These are phyloP conservation scores for Pseudocercospora vitis DNA, from an alignment of 2,329 filamentous ascomycete species.

Conservation along the genomic window DNA sequence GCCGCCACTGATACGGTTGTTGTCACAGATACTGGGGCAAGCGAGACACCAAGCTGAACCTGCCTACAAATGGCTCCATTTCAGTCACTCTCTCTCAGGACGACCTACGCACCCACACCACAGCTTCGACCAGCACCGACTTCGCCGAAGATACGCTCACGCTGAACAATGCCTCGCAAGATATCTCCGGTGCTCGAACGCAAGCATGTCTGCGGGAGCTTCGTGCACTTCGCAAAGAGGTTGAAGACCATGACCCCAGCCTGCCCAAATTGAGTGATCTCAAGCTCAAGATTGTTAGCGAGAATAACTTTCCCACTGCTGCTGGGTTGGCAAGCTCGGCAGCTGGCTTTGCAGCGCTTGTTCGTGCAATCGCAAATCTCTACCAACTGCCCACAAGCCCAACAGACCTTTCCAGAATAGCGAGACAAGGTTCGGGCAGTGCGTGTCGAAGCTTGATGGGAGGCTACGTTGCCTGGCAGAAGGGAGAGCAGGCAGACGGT, in stretches of 20 bases:
- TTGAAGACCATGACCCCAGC: slow-evolving; percentile 70
- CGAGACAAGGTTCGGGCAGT: slow-evolving; percentile 89
- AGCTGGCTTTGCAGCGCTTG: slow-evolving; percentile 66
- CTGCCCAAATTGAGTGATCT: slow-evolving; percentile 79
- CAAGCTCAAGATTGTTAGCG: slow-evolving; percentile 82
- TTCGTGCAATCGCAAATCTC: slow-evolving; percentile 86
- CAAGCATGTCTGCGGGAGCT: slow-evolving; percentile 91
- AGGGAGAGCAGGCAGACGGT: slow-evolving; percentile 73
- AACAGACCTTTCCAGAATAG: slow-evolving; percentile 81
- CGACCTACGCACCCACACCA: slow-evolving; percentile 93
- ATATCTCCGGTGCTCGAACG: slow-evolving; percentile 84
- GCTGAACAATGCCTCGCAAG: slow-evolving; percentile 79
- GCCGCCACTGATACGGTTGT: slow-evolving; percentile 9
- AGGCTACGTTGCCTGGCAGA: slow-evolving; percentile 93
- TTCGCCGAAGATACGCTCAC: slow-evolving; percentile 72
- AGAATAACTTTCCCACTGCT: slow-evolving; percentile 99
- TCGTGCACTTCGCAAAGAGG: slow-evolving; percentile 69
- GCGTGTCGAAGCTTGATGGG: slow-evolving; percentile 92
- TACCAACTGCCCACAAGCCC: slow-evolving; percentile 77
- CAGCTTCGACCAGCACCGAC: slow-evolving; percentile 78
- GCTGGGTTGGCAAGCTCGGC: slow-evolving; percentile 73
- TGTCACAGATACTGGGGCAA: slow-evolving; percentile 84
- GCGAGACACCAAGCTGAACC: slow-evolving; percentile 79
- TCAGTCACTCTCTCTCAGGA: slow-evolving; percentile 93
- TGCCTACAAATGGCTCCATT: slow-evolving; percentile 96